Evolutionary conservation across 1,139 yeast species (phyloP), one percentile per base, ranked within the genome.

Genomic region (Scheffersomyces insectosa): DNA sequence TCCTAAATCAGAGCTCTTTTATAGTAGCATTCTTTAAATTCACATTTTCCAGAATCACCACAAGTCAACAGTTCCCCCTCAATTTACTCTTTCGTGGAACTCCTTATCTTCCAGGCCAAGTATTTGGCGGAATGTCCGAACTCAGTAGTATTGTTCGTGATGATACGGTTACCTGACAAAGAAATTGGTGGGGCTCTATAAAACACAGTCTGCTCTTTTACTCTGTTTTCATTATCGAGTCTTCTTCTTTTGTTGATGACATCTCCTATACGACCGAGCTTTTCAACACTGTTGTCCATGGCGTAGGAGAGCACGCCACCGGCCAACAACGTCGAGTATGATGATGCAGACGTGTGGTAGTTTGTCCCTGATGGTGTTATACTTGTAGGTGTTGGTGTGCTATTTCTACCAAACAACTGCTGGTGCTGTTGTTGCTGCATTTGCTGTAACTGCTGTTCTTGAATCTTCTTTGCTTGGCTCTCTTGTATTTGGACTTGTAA

Each of bases 141-240:
- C 37, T 62, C 61, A 42, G 54, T 45, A n/a, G 52, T 53, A 39
- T 50, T 50, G 40, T 56, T 50, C 42, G 64, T 58, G 14, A 68
- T 52, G 42, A 83, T 65, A 47, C 86, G 70, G 54, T 77, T 80
- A 2, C 78, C 66, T 11, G 45, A 42, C 13, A 83, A 65, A 41
- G 75, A 69, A 8, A 85, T 68, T 10, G 96, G 95, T 6, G 96
- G 90, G 2, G 93, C 81, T 48, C 88, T 77, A 63, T 84, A 88
- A 91, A 96, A 90, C 15, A 88, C 66, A 33, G 85, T 68, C 43
- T 85, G 86, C 28, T 70, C 69, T 15, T 27, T 37, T 20, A 14
- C 34, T 7, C 50, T 48, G 55, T 57, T 64, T 6, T 54, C 44
- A 11, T 55, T 46, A 37, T 56, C 60, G 31, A 51, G 44, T 39